Evolutionary conservation across 345 rosid genomes (phyloP).

Genomic region (Citrus reticulata): DNA sequence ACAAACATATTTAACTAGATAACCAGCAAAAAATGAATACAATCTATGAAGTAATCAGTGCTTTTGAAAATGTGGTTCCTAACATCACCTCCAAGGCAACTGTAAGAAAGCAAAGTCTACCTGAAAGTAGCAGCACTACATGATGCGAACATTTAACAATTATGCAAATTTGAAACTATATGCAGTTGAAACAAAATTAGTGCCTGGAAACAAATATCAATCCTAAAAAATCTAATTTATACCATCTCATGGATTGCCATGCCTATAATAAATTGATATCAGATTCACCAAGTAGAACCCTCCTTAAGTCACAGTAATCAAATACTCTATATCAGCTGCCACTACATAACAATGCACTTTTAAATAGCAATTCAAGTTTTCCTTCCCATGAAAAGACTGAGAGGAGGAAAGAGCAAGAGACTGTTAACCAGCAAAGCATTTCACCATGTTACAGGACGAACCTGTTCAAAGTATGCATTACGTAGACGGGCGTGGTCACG

Average conservation of each 20-base stretch:
- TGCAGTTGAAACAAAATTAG: background rate
- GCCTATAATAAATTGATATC: background rate
- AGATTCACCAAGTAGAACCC: background rate
- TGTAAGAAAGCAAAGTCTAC: background rate
- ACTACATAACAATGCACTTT: background rate
- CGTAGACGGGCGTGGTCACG: conserved; percentile 88
- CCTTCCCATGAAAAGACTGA: background rate
- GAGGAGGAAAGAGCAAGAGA: background rate
- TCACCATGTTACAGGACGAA: conserved; percentile 23
- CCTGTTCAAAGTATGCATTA: conserved; percentile 92
- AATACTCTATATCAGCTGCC: background rate
- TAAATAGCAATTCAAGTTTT: background rate
- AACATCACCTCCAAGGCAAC: background rate
- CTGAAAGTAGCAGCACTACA: background rate
- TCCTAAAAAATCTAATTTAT: background rate
- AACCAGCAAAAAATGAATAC: background rate
- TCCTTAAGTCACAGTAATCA: background rate
- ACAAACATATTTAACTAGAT: background rate
- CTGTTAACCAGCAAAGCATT: background rate
- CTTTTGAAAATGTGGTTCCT: background rate
- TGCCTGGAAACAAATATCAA: background rate
- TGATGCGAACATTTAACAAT: background rate
- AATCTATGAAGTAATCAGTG: background rate
- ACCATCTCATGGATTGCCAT: background rate
- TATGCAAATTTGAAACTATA: background rate